Evolutionary conservation across 345 rosid genomes (phyloP), one percentile per base, ranked within the genome.

Genomic region (Lumnitzera littorea): DNA sequence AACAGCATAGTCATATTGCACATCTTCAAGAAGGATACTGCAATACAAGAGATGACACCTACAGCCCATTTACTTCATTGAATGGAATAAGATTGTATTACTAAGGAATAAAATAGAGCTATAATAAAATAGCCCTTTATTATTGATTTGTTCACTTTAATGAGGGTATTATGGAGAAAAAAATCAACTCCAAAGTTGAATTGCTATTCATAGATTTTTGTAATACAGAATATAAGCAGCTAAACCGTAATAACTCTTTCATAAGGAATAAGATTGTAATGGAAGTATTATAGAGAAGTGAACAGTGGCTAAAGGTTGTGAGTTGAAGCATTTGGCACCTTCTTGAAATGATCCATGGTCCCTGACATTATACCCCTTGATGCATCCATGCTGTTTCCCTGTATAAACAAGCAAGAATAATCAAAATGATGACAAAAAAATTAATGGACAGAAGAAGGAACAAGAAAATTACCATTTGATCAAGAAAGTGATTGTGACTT

Each of bases 311-410:
- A 61, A 57, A 25, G 48, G 11, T 24, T 36, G 7, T 7, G 43
- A 36, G 43, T 36, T 36, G 43, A 36, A 24, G 24, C 15, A n/a
- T 31, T 31, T 2, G 50, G 43, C 71, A 92, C 97, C 95, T 73
- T 80, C 72, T 86, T 87, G 75, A 92, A 89, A 46, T 87, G 84
- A 69, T 85, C 91, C 82, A 89, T 83, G 12, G 96, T 84, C 71
- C 96, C 91, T 7, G 95, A 85, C 88, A 92, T 81, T 52, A 84
- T 61, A 13, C 98, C 96, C 72, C 97, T 84, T 0, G 97, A 76
- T 31, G 78, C 75, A 67, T 92, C 98, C 97, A 92, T 89, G 66
- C 72, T 66, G 62, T 83, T 87, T 50, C 98, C 97, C 96, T 89
- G 70, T 62, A 68, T 70, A 63, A 66, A 71, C 50, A 65, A 57